Percentiles rank a stretch among this genome's conserved stretches.
Evolutionary conservation across 1,139 yeast genomes (phyloP).

Genomic region (Taphrina wiesneri): DNA sequence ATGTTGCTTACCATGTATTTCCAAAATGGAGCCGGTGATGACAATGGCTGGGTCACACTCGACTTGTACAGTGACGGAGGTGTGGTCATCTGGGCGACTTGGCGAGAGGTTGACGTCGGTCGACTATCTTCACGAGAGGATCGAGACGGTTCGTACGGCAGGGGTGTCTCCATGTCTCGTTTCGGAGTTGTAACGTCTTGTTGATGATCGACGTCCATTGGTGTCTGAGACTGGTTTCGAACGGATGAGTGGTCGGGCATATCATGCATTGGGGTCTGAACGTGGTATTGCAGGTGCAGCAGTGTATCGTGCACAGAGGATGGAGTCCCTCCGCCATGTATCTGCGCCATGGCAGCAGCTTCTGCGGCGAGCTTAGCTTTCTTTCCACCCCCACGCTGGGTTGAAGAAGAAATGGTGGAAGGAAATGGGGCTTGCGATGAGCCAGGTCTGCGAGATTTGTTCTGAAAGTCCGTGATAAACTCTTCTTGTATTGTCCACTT

Average conservation of each 20-base stretch:
- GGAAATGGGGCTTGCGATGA: constrained; percentile 24
- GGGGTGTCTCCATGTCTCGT: constrained; percentile 12
- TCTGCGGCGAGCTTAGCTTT: constrained; percentile 16
- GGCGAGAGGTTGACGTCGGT: constrained; percentile 8
- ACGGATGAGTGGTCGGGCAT: neutral
- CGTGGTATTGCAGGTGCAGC: neutral
- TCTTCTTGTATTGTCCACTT: constrained; percentile 94
- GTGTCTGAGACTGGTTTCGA: neutral
- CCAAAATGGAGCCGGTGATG: constrained; percentile 52
- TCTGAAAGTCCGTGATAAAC: constrained; percentile 72
- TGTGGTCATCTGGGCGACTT: constrained; percentile 16
- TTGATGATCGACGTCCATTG: constrained; percentile 5
- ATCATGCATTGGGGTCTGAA: neutral
- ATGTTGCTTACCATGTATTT: constrained; percentile 44
- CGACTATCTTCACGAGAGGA: constrained; percentile 2
- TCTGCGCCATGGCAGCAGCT: constrained; percentile 18
- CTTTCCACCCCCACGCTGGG: constrained; percentile 20
- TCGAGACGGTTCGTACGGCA: neutral
- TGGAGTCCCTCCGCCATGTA: neutral
- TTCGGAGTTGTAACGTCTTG: constrained; percentile 1
- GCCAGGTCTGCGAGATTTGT: constrained; percentile 25
- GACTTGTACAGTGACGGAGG: constrained; percentile 27
- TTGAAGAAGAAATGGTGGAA: constrained; percentile 17
- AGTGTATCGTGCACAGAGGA: neutral
- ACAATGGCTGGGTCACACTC: constrained; percentile 33